These are phyloP conservation scores for Alopecurus myosuroides DNA, from an alignment of 176 grass and related monocot species.

Conservation along the genomic window DNA sequence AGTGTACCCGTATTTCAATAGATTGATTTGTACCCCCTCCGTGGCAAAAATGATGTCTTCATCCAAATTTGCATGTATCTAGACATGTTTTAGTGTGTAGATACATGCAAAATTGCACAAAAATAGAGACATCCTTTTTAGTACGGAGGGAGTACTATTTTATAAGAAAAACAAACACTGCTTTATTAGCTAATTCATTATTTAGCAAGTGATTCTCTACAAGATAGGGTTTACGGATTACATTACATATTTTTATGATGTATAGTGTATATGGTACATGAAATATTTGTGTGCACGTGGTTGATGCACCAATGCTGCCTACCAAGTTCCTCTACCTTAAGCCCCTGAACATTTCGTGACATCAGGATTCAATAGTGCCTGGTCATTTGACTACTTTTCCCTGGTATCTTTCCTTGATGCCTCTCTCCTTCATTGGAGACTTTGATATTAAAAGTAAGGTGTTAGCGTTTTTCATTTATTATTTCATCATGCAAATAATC, in stretches of 20 bases:
- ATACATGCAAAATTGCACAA: too few relatives aligned
- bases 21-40: too few relatives aligned
- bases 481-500: background rate
- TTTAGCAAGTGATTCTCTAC: too few relatives aligned
- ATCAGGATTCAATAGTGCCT: background rate
- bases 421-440: conserved; percentile 8
- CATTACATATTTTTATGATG: background rate
- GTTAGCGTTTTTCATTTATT: background rate
- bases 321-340: conserved; percentile 16
- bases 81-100: too few relatives aligned
- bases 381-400: background rate
- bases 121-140: too few relatives aligned
- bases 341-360: background rate
- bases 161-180: too few relatives aligned
- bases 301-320: background rate
- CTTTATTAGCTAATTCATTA: too few relatives aligned
- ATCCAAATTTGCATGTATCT: too few relatives aligned
- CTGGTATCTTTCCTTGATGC: conserved; percentile 11
- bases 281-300: background rate
- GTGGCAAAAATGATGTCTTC: too few relatives aligned
- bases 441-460: background rate
- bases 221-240: background rate
- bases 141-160: too few relatives aligned
- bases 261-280: background rate
- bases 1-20: too few relatives aligned